These are phyloP conservation scores for Boechera stricta DNA, from an alignment of 345 rosid genomes.

Conservation along the genomic window DNA sequence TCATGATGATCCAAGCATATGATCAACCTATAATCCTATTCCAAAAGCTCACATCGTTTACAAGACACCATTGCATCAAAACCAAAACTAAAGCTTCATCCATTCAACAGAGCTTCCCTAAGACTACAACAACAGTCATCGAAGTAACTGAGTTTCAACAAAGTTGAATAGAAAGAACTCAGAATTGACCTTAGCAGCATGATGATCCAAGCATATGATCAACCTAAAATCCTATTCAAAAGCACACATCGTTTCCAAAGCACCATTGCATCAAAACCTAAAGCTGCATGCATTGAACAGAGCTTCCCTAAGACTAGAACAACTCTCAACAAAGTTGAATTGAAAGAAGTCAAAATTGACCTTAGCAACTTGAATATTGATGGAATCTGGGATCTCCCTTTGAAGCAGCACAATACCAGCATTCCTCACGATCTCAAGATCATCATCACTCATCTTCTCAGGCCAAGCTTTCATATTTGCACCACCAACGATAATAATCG, in stretches of 20 bases:
- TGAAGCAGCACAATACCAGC: conserved; percentile 93
- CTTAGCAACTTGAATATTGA: conserved; percentile 89
- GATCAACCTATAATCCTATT: neutral
- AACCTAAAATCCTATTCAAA: neutral
- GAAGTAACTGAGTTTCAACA: too few relatives aligned
- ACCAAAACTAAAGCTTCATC: conserved; percentile 10
- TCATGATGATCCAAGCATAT: neutral
- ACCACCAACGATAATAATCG: conserved; percentile 93
- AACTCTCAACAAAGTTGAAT: neutral
- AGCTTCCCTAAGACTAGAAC: neutral
- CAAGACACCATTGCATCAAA: neutral
- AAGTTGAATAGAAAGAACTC: too few relatives aligned
- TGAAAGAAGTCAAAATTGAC: conserved; percentile 40
- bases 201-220: neutral
- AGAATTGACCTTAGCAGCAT: too few relatives aligned
- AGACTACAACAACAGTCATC: neutral
- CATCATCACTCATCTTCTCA: conserved; percentile 53
- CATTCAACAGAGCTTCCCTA: neutral
- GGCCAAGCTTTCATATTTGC: conserved; percentile 91
- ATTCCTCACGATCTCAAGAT: conserved; percentile 67
- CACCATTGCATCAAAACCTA: neutral
- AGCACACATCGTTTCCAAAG: neutral
- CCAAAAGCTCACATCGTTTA: neutral
- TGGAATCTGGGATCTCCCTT: conserved; percentile 91
- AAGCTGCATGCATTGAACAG: conserved; percentile 1